phyloP scores from a whole-genome alignment of 306 rosid species.

The Glycine latifolia region DNA sequence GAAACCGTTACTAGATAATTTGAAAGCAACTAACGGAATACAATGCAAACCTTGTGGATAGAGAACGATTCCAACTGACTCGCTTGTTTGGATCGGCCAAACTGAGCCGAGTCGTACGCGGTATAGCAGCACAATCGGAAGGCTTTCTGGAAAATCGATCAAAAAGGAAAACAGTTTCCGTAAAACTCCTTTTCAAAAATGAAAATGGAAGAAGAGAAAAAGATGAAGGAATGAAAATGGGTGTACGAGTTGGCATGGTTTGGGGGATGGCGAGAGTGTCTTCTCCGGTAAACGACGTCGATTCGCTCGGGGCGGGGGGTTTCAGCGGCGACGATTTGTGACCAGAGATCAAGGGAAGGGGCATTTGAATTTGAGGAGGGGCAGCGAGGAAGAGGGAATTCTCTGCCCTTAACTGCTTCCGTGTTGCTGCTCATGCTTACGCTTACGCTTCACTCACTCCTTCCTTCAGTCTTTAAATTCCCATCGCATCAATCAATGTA shows the following conservation, averaged over 20 bases:
- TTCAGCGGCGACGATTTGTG: slow-evolving; percentile 59
- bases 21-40: neutral
- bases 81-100: slow-evolving; percentile 66
- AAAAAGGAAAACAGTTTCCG: slow-evolving; percentile 3
- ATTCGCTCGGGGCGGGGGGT: slow-evolving; percentile 39
- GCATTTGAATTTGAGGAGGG: neutral
- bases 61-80: slow-evolving; percentile 90
- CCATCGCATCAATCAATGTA: neutral
- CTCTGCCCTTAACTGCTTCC: neutral
- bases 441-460: neutral
- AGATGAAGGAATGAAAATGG: neutral
- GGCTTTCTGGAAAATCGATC: slow-evolving; percentile 45
- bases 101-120: slow-evolving; percentile 55
- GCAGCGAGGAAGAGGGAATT: neutral
- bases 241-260: slow-evolving; percentile 50
- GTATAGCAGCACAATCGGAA: slow-evolving; percentile 12
- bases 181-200: neutral
- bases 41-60: slow-evolving; percentile 73
- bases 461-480: too few species aligned
- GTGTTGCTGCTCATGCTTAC: neutral
- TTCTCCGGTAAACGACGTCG: slow-evolving; percentile 67
- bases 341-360: slow-evolving; percentile 57
- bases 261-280: slow-evolving; percentile 54
- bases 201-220: neutral
- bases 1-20: neutral